A percentile compares a stretch with the other conserved stretches of the same genome.
Conservation (phyloP, 2,329 filamentous ascomycete species). For the Apiospora sp. region DNA sequence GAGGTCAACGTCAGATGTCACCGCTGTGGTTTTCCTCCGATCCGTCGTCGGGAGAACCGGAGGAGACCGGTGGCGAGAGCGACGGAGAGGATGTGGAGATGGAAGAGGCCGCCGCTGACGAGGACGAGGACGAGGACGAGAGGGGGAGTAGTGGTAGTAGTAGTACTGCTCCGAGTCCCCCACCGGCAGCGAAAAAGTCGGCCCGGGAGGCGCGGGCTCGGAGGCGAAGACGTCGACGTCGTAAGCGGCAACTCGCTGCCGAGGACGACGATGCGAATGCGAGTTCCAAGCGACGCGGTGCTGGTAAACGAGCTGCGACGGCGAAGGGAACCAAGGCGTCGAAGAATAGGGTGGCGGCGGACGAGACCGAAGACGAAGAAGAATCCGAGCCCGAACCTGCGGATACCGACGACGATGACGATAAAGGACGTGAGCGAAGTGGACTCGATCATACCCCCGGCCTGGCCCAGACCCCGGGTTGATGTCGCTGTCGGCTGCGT, state of each 20-base stretch:
- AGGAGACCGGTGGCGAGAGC: neutral
- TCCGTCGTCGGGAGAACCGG: neutral
- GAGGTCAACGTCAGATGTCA: neutral
- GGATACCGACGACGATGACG: neutral
- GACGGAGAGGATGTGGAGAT: neutral
- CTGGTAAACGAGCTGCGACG: neutral
- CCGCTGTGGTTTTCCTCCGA: neutral
- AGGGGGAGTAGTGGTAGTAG: no score
- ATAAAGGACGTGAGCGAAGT: neutral
- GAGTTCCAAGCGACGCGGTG: neutral
- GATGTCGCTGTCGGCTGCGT: neutral
- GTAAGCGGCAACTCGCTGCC: neutral
- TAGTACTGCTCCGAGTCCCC: neutral
- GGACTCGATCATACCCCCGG: neutral
- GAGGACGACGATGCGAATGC: neutral
- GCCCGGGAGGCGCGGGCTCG: neutral
- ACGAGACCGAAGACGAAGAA: neutral
- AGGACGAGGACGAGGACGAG: no score
- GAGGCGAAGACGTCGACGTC: neutral
- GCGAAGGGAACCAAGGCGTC: neutral
- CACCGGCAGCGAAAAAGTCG: neutral
- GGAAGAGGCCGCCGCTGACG: neutral
- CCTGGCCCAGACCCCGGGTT: neutral
- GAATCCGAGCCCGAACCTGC: neutral
- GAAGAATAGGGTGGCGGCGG: neutral